Conservation (phyloP, 352 stramenopile species). For the Lagenidium giganteum region DNA sequence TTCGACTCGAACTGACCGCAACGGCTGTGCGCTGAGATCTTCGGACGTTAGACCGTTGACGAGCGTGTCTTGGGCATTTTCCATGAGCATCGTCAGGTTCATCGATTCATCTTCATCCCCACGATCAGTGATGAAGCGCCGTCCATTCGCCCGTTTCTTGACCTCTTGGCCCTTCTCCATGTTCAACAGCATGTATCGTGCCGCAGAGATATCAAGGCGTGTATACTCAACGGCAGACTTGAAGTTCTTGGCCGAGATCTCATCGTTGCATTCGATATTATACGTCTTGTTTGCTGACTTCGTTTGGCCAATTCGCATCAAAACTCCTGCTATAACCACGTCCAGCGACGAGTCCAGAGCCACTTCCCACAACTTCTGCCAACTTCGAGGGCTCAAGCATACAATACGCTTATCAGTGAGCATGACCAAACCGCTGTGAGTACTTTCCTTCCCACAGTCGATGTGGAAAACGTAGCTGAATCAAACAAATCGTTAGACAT, state of each 20-base stretch:
- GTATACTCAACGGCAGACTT: slow-evolving; percentile 73
- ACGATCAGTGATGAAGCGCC: slow-evolving; percentile 15
- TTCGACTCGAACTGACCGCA: slow-evolving; percentile 77
- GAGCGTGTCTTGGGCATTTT: slow-evolving; percentile 76
- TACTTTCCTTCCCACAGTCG: slow-evolving; percentile 68
- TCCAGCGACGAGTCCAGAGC: slow-evolving; percentile 76
- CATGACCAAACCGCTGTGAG: slow-evolving; percentile 58
- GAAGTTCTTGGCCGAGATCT: slow-evolving; percentile 57
- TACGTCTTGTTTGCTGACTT: slow-evolving; percentile 38
- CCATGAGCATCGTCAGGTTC: slow-evolving; percentile 73
- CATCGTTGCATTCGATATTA: slow-evolving; percentile 70
- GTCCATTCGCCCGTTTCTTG: slow-evolving; percentile 40
- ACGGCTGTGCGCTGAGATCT: slow-evolving; percentile 64
- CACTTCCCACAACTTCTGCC: slow-evolving; percentile 78
- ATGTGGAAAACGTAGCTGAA: slow-evolving; percentile 79
- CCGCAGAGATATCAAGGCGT: slow-evolving; percentile 67
- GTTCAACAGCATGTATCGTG: slow-evolving; percentile 76
- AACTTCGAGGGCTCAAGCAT: slow-evolving; percentile 66
- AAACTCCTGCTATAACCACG: slow-evolving; percentile 28
- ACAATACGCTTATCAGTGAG: slow-evolving; percentile 82
- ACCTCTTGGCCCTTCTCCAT: slow-evolving; percentile 78
- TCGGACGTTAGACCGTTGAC: slow-evolving; percentile 65
- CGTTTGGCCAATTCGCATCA: slow-evolving; percentile 52
- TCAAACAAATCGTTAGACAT: slow-evolving; percentile 1
- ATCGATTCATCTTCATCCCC: slow-evolving; percentile 61